Evolutionary conservation across 208 protist genomes (phyloP).

Genomic region (Acanthamoeba culbertsoni): DNA sequence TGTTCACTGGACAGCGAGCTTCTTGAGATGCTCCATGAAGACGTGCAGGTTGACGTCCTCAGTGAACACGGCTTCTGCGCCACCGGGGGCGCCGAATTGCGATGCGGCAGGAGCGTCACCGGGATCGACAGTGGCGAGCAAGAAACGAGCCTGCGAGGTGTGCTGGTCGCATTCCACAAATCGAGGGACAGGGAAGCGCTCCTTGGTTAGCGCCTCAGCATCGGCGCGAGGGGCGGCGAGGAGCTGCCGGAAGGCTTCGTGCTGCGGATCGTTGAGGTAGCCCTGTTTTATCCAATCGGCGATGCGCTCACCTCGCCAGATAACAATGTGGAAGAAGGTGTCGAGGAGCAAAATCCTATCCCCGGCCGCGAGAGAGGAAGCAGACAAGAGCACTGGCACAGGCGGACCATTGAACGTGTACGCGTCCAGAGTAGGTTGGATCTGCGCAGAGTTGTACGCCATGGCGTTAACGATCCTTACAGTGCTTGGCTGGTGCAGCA

Average conservation of each 20-base stretch:
- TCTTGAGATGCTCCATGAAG: constrained; percentile 97
- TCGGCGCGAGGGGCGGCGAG: constrained; percentile 92
- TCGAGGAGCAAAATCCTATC: constrained; percentile 98
- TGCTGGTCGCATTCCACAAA: constrained; percentile 95
- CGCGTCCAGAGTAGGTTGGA: constrained; percentile 97
- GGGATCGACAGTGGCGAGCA: constrained; percentile 97
- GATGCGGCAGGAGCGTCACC: constrained; percentile 70
- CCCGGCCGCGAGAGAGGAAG: constrained; percentile 84
- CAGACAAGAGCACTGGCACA: constrained; percentile 92
- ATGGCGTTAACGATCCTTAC: too few relatives aligned
- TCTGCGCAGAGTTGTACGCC: too few relatives aligned
- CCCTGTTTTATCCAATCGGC: constrained; percentile 92
- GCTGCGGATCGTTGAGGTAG: constrained; percentile 91
- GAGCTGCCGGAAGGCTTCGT: constrained; percentile 94
- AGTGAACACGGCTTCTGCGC: constrained; percentile 93
- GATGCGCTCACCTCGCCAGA: constrained; percentile 96
- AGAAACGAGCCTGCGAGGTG: constrained; percentile 94
- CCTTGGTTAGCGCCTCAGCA: constrained; percentile 88
- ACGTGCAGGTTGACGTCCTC: constrained; percentile 97
- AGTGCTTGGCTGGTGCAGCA: too few relatives aligned
- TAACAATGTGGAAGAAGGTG: constrained; percentile 98
- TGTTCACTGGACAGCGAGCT: constrained; percentile 89
- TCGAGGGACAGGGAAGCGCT: constrained; percentile 94
- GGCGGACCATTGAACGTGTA: constrained; percentile 92
- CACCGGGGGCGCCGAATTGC: neutral